Evolutionary conservation across 768 basidiomycete genomes (phyloP).

Genomic region (Polyporus arcularius): DNA sequence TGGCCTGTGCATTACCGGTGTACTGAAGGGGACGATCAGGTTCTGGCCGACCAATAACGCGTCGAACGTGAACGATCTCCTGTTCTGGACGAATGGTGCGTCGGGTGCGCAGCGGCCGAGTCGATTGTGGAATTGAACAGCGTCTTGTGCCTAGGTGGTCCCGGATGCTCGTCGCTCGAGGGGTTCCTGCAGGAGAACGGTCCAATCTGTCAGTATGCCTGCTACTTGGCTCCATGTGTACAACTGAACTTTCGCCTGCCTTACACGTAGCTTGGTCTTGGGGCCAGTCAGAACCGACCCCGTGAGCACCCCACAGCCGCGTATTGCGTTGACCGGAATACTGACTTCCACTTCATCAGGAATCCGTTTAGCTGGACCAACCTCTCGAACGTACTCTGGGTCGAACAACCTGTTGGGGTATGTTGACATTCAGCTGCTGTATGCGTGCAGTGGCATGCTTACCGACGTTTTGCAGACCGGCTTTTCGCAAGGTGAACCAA

Average conservation of each 20-base stretch:
- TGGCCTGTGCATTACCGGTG: not conserved
- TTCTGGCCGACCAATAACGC: conserved; percentile 36
- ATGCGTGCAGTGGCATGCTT: not conserved
- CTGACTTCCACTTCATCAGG: conserved; percentile 26
- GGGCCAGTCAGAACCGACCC: conserved; percentile 60
- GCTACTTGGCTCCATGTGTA: conserved; percentile 6
- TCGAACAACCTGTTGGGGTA: conserved; percentile 73
- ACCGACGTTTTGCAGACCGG: conserved; percentile 44
- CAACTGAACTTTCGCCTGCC: conserved; percentile 1
- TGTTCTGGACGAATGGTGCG: conserved; percentile 39
- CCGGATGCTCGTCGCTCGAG: conserved; percentile 72
- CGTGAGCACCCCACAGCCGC: conserved; percentile 26
- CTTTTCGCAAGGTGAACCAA: conserved; percentile 67
- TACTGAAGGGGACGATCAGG: conserved; percentile 20
- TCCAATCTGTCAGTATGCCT: conserved; percentile 42
- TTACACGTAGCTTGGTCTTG: conserved; percentile 55
- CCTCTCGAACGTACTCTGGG: conserved; percentile 69
- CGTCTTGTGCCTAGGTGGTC: conserved; percentile 48
- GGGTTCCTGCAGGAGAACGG: conserved; percentile 77
- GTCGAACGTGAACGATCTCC: conserved; percentile 30
- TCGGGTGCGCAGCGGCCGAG: no score
- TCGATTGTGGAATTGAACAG: no score
- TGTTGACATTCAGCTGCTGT: conserved; percentile 10
- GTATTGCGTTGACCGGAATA: not conserved
- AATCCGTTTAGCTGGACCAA: conserved; percentile 69